phyloP scores from a whole-genome alignment of 345 rosid species.

The Zanthoxylum bungeanum region DNA sequence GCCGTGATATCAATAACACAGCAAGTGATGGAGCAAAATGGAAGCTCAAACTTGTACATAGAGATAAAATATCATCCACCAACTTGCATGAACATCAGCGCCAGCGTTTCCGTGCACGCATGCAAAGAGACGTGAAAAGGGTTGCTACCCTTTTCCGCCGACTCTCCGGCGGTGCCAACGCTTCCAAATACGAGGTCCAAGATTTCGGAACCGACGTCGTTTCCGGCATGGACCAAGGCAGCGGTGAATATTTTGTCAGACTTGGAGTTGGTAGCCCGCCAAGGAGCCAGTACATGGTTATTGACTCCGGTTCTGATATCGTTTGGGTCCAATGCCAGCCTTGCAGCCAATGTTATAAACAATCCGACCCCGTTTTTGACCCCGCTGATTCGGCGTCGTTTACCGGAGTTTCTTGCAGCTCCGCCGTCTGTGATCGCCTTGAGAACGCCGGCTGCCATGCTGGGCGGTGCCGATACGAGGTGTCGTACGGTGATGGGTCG shows the following conservation, averaged over 20 bases:
- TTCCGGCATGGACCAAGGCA: slow-evolving; percentile 95
- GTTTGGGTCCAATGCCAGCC: slow-evolving; percentile 99
- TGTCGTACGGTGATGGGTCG: slow-evolving; percentile 92
- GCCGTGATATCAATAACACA: background rate
- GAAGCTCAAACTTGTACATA: slow-evolving; percentile 60
- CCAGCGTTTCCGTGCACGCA: slow-evolving; percentile 67
- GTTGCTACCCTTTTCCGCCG: slow-evolving; percentile 52
- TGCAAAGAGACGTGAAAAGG: slow-evolving; percentile 60
- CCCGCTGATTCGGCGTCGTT: slow-evolving; percentile 77
- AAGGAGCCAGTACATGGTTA: slow-evolving; percentile 77
- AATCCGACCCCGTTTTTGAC: slow-evolving; percentile 91
- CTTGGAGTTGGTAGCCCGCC: slow-evolving; percentile 94
- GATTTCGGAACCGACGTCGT: slow-evolving; percentile 90
- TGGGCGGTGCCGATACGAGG: slow-evolving; percentile 86
- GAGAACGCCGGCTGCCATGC: slow-evolving; percentile 71
- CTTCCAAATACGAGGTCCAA: slow-evolving; percentile 17
- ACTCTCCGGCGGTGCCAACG: slow-evolving; percentile 26
- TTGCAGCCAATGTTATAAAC: slow-evolving; percentile 79
- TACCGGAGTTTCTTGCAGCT: slow-evolving; percentile 69
- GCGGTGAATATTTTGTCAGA: slow-evolving; percentile 90
- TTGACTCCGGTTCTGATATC: slow-evolving; percentile 94
- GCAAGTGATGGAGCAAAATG: slow-evolving; percentile 3
- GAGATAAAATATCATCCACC: slow-evolving; percentile 52
- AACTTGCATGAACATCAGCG: slow-evolving; percentile 30
- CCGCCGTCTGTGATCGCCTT: slow-evolving; percentile 75